Base-by-base conservation (phyloP, 768 basidiomycete species). In the Harrya chromipes region DNA sequence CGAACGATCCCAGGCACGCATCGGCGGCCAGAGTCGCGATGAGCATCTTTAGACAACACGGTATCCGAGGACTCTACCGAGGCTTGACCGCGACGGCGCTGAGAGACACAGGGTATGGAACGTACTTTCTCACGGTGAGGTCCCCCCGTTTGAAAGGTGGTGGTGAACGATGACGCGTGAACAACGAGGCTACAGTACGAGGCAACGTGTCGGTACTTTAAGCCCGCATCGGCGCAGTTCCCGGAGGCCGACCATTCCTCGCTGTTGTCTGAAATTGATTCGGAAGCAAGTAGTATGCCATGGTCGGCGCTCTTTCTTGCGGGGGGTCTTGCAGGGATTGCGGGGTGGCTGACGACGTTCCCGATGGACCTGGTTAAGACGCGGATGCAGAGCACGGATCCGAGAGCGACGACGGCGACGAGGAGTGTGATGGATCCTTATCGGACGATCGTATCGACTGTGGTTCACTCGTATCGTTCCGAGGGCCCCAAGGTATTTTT, bases 311-410 rank as follows among this genome's bases (percentile, higher is more conserved):
- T 90, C 43, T 76, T 91, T 45, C 37, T 84, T 17, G 87, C 90
- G 4, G 90, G 90, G 19, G 91, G 82, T 2, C 62, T 85, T 0
- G 91, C 91, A 0, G 91, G 90, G 5, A 68, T 88, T 16, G 77
- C 77, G 9, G 87, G 88, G 9, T 94, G 91, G 91, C 33, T 83
- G 0, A 74, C 72, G 3, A 94, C 92, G 1, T 97, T 95, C 65
- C 90, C 91, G 2, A 73, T 93, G 47, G 93, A 97, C 61, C 87
- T 93, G 4, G 77, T 94, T 53, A 95, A 97, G 71, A 94, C 94
- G 13, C 81, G 92, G 6, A 80, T 94, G 58, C 93, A 97, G 66
- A 80, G 81, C 42, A 64, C 56, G 21, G 47, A 63, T 2, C 4
- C 23, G 23, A 6, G 23, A 6, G 23, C 23, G 23, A 23, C 23